A percentile compares a stretch with the other conserved stretches of the same genome.
Evolutionary conservation across 129 eudicot genomes (phyloP).

Genomic region (Kitagawia praeruptora): DNA sequence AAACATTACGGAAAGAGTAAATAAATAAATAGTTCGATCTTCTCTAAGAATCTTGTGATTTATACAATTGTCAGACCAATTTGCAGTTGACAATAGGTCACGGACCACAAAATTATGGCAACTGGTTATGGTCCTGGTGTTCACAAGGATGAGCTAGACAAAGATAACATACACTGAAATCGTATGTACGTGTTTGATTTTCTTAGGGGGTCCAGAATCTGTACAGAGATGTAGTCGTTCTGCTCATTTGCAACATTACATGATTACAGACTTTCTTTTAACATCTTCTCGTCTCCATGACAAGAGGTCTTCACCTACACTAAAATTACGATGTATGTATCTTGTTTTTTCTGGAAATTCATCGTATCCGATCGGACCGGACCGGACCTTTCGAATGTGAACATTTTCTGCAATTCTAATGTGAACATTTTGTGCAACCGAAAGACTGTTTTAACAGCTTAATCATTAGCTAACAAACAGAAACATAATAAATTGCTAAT

Average conservation of each 20-base stretch:
- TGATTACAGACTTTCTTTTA: neutral
- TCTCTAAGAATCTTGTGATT: slow-evolving; percentile 11
- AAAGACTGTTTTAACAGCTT: neutral
- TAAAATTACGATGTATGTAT: too few species aligned
- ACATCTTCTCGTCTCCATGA: neutral
- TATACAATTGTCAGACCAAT: neutral
- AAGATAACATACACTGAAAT: neutral
- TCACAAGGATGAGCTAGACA: slow-evolving; percentile 4
- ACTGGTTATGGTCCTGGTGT: slow-evolving; percentile 12
- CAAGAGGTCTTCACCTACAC: neutral
- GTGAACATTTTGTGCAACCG: neutral
- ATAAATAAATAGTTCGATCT: neutral
- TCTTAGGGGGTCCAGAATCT: neutral
- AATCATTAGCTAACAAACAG: neutral
- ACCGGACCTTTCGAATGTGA: neutral
- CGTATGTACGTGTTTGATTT: neutral
- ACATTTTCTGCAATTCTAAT: too few species aligned
- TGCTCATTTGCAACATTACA: neutral
- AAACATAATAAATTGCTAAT: neutral
- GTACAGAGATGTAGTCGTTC: neutral
- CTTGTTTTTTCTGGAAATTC: neutral
- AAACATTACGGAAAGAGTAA: neutral
- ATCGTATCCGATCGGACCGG: neutral
- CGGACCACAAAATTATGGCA: neutral
- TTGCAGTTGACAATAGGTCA: slow-evolving; percentile 8